Conservation (phyloP, 495 filamentous ascomycete genomes). For the Antarctomyces pellizariae region DNA sequence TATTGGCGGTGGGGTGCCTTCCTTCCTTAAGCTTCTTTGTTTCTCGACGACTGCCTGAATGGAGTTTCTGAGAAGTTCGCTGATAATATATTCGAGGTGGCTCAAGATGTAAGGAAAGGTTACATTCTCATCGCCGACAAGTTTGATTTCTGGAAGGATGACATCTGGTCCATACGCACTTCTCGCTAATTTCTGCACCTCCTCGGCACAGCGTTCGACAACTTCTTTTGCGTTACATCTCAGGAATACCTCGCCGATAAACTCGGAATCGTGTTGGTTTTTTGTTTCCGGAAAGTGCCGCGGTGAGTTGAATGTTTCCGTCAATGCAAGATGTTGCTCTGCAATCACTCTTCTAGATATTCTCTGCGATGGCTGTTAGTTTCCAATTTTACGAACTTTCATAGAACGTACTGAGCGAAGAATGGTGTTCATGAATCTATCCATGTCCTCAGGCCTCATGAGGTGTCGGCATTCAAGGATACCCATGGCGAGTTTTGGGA, state of each 20-base stretch:
- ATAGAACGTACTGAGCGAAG: constrained; percentile 50
- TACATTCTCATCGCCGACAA: constrained; percentile 67
- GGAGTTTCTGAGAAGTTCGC: constrained; percentile 85
- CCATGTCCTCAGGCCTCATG: constrained; percentile 54
- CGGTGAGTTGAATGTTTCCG: constrained; percentile 79
- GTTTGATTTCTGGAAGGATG: constrained; percentile 54
- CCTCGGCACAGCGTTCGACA: constrained; percentile 54
- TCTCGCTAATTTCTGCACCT: constrained; percentile 41
- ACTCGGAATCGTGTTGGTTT: constrained; percentile 49
- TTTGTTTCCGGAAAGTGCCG: constrained; percentile 78
- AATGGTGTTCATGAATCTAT: constrained; percentile 87
- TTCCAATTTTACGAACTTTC: constrained; percentile 1
- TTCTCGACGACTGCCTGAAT: constrained; percentile 77
- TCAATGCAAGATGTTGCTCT: constrained; percentile 91
- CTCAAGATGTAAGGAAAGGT: constrained; percentile 92
- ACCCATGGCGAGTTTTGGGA: constrained; percentile 83
- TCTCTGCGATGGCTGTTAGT: constrained; percentile 25
- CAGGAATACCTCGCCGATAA: constrained; percentile 88
- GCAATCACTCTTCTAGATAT: constrained; percentile 93
- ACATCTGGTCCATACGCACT: constrained; percentile 45
- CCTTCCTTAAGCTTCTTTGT: constrained; percentile 15
- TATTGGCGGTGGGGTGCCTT: constrained; percentile 44
- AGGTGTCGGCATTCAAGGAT: constrained; percentile 68
- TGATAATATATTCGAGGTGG: constrained; percentile 91
- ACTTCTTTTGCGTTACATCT: constrained; percentile 85